Evolutionary conservation across 371 early-diverging fungal genomes (phyloP).

Genomic region (Mortierella sp.): DNA sequence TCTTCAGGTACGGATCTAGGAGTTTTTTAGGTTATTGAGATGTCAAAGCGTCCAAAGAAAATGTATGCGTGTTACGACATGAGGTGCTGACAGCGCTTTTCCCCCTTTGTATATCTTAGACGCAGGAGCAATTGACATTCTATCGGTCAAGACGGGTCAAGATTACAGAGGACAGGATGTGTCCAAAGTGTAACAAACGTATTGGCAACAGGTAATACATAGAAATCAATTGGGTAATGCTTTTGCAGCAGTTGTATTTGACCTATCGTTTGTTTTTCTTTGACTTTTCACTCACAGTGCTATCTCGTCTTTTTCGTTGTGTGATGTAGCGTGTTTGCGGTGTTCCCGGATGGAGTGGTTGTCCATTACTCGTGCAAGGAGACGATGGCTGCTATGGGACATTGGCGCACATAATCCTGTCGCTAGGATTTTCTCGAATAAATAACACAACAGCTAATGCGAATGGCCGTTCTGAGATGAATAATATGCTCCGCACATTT

Average conservation of each 20-base stretch:
- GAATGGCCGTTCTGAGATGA: not conserved
- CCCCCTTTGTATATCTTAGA: conserved; percentile 56
- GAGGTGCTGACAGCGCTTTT: not conserved
- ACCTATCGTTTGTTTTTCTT: not conserved
- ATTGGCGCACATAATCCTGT: conserved; percentile 29
- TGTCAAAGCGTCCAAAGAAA: too few relatives aligned
- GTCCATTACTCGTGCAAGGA: conserved; percentile 87
- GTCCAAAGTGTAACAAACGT: conserved; percentile 84
- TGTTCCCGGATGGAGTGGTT: conserved; percentile 79
- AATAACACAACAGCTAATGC: not conserved
- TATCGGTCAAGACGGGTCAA: conserved; percentile 76
- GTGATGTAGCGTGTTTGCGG: conserved; percentile 75
- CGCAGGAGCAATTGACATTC: conserved; percentile 76
- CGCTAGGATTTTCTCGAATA: not conserved
- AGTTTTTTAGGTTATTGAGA: too few relatives aligned
- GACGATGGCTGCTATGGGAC: conserved; percentile 59
- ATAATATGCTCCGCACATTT: not conserved
- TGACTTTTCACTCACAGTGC: not conserved
- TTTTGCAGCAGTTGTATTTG: not conserved
- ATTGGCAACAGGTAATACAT: conserved; percentile 78
- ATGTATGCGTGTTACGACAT: too few relatives aligned
- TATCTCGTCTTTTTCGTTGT: not conserved
- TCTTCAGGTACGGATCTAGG: conserved; percentile 77
- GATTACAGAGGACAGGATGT: conserved; percentile 85
- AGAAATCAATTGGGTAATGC: not conserved